A percentile compares a stretch with the other conserved stretches of the same genome.
Evolutionary conservation across 139 green algal genomes (phyloP).

Genomic region (Deuterostichococcus epilithicus): DNA sequence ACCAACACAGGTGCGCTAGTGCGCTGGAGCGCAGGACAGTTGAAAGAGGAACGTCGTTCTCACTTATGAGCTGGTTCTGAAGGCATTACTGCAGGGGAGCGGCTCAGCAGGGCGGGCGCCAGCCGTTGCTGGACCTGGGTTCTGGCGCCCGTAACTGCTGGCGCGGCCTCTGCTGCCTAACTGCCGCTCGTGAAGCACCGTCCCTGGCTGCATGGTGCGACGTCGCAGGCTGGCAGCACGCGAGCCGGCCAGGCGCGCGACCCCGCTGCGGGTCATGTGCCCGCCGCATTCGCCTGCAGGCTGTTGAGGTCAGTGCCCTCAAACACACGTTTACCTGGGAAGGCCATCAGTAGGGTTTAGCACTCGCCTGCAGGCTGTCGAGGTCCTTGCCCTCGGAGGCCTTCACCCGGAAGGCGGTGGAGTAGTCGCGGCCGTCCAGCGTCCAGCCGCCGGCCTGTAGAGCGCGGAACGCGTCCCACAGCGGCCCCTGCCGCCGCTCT

Average conservation of each 20-base stretch:
- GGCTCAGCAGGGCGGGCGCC: no score
- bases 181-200: no score
- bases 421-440: constrained; percentile 64
- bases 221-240: neutral
- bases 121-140: no score
- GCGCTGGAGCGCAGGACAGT: neutral
- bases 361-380: neutral
- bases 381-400: neutral
- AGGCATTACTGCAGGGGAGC: no score
- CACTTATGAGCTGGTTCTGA: neutral
- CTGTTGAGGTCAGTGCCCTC: neutral
- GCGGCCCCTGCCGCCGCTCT: constrained; percentile 37
- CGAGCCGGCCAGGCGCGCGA: no score
- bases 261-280: no score
- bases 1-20: neutral
- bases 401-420: constrained; percentile 54
- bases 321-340: no score
- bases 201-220: no score
- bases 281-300: neutral
- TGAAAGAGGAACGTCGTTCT: neutral
- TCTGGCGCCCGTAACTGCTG: no score
- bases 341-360: neutral
- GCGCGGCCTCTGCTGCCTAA: no score
- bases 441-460: constrained; percentile 43
- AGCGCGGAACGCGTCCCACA: constrained; percentile 70